Evolutionary conservation across 2,329 filamentous ascomycete species (phyloP).

Genomic region (Paraphoma chrysanthemicola): DNA sequence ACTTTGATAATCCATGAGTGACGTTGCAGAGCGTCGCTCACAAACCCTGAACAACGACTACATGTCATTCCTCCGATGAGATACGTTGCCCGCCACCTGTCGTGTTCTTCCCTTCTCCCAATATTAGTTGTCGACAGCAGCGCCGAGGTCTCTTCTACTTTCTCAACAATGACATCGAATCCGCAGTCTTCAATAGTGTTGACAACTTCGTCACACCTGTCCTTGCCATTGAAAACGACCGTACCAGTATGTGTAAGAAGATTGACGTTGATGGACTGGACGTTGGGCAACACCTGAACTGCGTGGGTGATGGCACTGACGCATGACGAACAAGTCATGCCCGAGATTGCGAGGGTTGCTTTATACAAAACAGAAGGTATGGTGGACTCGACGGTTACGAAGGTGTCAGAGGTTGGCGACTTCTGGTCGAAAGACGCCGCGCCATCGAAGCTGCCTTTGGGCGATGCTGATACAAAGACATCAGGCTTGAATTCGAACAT

Average conservation of each 20-base stretch:
- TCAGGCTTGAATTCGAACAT: slow-evolving; percentile 18
- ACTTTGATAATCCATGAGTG: slow-evolving; percentile 55
- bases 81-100: slow-evolving; percentile 53
- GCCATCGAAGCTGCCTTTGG: slow-evolving; percentile 21
- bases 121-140: neutral
- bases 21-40: slow-evolving; percentile 56
- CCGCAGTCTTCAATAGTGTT: slow-evolving; percentile 59
- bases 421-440: slow-evolving; percentile 10
- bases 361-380: slow-evolving; percentile 18
- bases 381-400: slow-evolving; percentile 25
- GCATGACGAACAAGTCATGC: slow-evolving; percentile 69
- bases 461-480: slow-evolving; percentile 14
- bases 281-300: slow-evolving; percentile 56
- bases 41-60: slow-evolving; percentile 60
- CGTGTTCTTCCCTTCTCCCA: slow-evolving; percentile 12
- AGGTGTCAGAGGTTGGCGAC: slow-evolving; percentile 18
- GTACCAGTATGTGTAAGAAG: slow-evolving; percentile 59
- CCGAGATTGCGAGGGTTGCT: slow-evolving; percentile 59
- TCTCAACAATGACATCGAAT: slow-evolving; percentile 50
- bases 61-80: slow-evolving; percentile 66
- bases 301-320: slow-evolving; percentile 59
- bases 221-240: slow-evolving; percentile 56
- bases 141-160: slow-evolving; percentile 28
- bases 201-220: slow-evolving; percentile 54
- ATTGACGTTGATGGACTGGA: slow-evolving; percentile 58